Evolutionary conservation across 768 basidiomycete genomes (phyloP), one percentile per base, ranked within the genome.

Genomic region (Termitomyces sp.): DNA sequence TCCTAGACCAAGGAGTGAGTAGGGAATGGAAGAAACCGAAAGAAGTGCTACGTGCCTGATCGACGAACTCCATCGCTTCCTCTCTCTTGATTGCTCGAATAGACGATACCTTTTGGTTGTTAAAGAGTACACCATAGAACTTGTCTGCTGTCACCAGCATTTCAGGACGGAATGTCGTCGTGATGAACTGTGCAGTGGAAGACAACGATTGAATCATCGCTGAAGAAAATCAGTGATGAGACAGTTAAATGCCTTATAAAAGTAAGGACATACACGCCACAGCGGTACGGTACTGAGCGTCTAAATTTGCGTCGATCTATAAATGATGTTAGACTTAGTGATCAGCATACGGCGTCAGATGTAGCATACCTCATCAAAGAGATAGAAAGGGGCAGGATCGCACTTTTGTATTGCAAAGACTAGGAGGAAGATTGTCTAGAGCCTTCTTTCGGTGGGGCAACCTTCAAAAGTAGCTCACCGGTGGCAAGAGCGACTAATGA

Each of bases 321-420:
- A 39, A 17, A 44, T 27, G 12, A 34, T 17, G 40, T 44, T 42
- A 34, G 46, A 34, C 47, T 54, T 55, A 35, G 35, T 28, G 17
- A 17, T 46, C 48, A 21, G 5, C n/a, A 46, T 23, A 50, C 48
- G 14, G 50, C 19, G 17, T 21, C 14, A 49, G 34, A 40, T 35
- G 17, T 21, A 32, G 59, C 62, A 23, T 58, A 87, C 88, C 78
- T 98, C 97, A 67, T 99, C 97, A 64, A 99, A 98, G n/a, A 99
- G 79, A 71, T 98, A 98, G 76, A 99, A 99, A 2, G 97, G 97
- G 0, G 97, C 96, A 2, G 97, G 97, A 66, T 99, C 97, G 67
- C 96, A 98, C 72, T 97, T 98, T 72, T 99, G 97, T 62, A 98
- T 98, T 16, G 96, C 94, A 66, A 99, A 98, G 25, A 99, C 95